phyloP scores from a whole-genome alignment of 345 rosid genomes.

The Eucalyptus curtisii region DNA sequence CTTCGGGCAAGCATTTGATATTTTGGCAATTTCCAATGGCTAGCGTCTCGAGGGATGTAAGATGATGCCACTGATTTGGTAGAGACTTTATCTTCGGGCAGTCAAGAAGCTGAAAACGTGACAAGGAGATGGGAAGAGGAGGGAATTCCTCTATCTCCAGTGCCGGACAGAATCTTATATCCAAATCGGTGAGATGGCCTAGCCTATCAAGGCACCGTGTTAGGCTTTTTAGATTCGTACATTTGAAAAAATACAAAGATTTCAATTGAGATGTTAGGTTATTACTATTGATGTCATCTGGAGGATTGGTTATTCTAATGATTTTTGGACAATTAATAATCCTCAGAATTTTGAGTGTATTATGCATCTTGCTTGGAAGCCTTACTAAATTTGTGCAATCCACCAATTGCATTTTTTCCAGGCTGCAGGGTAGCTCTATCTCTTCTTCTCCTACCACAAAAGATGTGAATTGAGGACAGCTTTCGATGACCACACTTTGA shows the following conservation, averaged over 20 bases:
- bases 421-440: no score
- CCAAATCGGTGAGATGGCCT: accelerated
- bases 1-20: not conserved
- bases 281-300: accelerated
- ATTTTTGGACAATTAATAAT: accelerated
- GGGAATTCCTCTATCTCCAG: not conserved
- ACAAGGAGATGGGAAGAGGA: not conserved
- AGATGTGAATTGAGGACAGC: no score
- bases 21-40: accelerated
- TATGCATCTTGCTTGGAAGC: no score
- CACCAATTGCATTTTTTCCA: accelerated
- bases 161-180: accelerated
- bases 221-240: accelerated
- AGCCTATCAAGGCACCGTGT: accelerated
- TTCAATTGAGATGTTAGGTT: accelerated
- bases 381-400: no score
- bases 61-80: not conserved
- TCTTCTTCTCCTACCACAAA: no score
- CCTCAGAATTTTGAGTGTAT: accelerated
- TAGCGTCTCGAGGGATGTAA: accelerated
- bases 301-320: accelerated
- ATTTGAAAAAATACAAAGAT: accelerated
- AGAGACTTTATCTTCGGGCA: not conserved
- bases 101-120: accelerated
- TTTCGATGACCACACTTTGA: no score